These are phyloP conservation scores for Solanum ossicruentum DNA, from an alignment of 257 asterid species.

Conservation along the genomic window DNA sequence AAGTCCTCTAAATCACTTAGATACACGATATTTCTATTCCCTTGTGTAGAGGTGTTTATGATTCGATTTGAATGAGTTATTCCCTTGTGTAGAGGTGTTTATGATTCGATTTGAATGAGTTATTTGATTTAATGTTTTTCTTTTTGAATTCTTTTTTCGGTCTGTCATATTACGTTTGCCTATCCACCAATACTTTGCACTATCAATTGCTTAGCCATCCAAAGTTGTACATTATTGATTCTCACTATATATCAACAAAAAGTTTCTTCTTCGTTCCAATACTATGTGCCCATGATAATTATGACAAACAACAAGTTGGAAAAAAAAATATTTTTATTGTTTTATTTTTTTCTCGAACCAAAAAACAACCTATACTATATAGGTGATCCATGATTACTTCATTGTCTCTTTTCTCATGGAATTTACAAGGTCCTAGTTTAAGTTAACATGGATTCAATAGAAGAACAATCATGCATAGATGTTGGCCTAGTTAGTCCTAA, in stretches of 20 bases:
- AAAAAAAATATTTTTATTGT: not conserved
- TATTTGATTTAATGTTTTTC: too few species aligned
- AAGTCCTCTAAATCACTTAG: too few species aligned
- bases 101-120: too few species aligned
- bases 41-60: too few species aligned
- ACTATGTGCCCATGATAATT: not conserved
- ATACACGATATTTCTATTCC: too few species aligned
- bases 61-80: too few species aligned
- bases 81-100: too few species aligned
- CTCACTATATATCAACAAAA: not conserved
- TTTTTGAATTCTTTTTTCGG: too few species aligned
- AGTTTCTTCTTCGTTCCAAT: not conserved
- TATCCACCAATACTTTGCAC: not conserved
- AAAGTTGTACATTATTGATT: not conserved
- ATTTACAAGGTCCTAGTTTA: not conserved
- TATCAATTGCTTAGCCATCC: not conserved
- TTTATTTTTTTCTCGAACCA: not conserved
- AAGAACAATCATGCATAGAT: not conserved
- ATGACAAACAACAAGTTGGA: not conserved
- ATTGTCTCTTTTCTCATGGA: not conserved
- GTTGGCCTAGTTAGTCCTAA: not conserved
- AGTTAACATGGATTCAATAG: not conserved
- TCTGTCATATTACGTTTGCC: not conserved
- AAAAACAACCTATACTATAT: not conserved
- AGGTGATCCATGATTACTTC: not conserved